phyloP scores from a whole-genome alignment of 805 yeast species.

The Barnettozyma pratensis region DNA sequence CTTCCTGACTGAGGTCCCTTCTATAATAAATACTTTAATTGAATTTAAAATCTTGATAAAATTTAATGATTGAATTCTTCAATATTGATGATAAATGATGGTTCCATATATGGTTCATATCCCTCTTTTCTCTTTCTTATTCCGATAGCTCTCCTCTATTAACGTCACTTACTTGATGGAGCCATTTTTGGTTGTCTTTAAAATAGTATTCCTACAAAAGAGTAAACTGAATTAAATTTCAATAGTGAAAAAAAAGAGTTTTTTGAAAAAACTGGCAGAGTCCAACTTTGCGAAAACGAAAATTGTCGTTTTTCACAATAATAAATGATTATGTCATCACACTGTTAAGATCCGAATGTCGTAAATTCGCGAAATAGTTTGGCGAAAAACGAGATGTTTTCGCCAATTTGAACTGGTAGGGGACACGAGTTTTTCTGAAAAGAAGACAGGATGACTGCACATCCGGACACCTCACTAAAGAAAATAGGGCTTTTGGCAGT shows the following conservation, averaged over 20 bases:
- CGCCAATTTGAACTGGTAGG: background rate
- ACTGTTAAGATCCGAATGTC: background rate
- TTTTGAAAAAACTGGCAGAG: background rate
- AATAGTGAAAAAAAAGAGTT: conserved; percentile 5
- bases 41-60: no score
- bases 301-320: background rate
- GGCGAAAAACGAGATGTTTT: no score
- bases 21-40: no score
- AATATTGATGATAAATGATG: background rate
- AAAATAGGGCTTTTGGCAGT: no score
- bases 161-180: conserved; percentile 38
- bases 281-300: background rate
- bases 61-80: background rate
- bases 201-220: conserved; percentile 1
- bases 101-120: background rate
- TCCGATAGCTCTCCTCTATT: background rate
- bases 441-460: background rate
- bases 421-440: background rate
- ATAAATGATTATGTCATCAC: background rate
- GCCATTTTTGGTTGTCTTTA: conserved; percentile 32
- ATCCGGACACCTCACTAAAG: background rate
- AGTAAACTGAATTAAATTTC: background rate
- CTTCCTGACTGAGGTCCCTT: no score
- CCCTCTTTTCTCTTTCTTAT: background rate
- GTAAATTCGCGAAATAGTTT: background rate